phyloP scores from a whole-genome alignment of 2,329 filamentous ascomycete species.

The Pseudomassariella vexata region DNA sequence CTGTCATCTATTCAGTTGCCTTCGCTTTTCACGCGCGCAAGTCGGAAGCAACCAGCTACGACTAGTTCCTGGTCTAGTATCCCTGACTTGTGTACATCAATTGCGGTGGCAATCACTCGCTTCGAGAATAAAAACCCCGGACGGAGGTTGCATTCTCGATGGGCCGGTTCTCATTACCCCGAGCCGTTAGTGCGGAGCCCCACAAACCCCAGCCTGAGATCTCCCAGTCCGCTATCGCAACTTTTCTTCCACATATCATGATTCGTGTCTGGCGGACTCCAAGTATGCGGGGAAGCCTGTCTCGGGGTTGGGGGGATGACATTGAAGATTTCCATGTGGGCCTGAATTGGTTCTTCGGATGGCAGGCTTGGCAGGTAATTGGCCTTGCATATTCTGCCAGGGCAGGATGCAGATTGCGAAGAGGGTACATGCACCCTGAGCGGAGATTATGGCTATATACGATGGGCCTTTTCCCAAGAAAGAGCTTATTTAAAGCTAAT shows the following conservation, averaged over 20 bases:
- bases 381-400: background rate
- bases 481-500: too few relatives aligned
- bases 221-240: background rate
- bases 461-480: too few relatives aligned
- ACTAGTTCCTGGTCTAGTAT: too few relatives aligned
- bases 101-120: too few relatives aligned
- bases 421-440: background rate
- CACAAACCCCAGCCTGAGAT: slow-evolving; percentile 5
- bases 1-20: too few relatives aligned
- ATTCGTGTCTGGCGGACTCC: background rate
- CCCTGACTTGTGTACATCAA: too few relatives aligned
- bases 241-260: slow-evolving; percentile 11
- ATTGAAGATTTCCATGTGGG: background rate
- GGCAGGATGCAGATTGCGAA: background rate
- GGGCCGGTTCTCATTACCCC: slow-evolving; percentile 7
- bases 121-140: too few relatives aligned
- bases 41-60: too few relatives aligned
- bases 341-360: background rate
- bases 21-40: too few relatives aligned
- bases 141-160: background rate
- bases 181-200: slow-evolving; percentile 6
- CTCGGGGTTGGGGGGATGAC: background rate
- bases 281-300: slow-evolving; percentile 2
- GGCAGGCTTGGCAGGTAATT: background rate
- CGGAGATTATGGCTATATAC: background rate